These are phyloP conservation scores for Grifola frondosa DNA, from an alignment of 1,284 basidiomycete species.

Conservation along the genomic window DNA sequence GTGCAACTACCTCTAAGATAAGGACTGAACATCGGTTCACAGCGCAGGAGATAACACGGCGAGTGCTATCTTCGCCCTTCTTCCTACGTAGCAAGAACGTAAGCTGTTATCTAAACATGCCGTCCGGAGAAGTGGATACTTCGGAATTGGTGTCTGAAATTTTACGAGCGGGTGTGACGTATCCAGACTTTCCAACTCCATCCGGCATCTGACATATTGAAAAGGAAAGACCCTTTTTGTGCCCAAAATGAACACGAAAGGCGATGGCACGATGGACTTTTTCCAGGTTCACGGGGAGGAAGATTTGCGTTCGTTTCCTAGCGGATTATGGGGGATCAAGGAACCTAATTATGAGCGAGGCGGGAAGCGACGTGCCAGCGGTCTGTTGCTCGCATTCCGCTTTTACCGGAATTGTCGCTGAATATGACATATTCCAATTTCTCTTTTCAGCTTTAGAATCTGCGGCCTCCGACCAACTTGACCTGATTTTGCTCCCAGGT, in stretches of 20 bases:
- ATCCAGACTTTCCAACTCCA: not conserved
- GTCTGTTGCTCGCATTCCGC: constrained; percentile 37
- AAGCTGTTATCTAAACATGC: constrained; percentile 81
- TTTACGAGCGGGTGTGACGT: constrained; percentile 43
- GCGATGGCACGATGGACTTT: constrained; percentile 61
- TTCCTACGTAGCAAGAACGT: constrained; percentile 51
- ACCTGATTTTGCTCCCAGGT: constrained; percentile 74
- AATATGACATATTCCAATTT: not conserved
- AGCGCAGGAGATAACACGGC: constrained; percentile 56
- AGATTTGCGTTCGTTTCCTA: constrained; percentile 57
- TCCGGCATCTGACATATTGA: constrained; percentile 1
- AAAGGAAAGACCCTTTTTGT: constrained; percentile 68
- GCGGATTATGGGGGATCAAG: constrained; percentile 71
- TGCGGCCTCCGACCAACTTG: constrained; percentile 39
- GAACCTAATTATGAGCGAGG: constrained; percentile 56
- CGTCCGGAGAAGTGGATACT: constrained; percentile 66
- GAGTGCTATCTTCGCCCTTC: constrained; percentile 47
- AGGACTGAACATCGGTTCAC: constrained; percentile 7
- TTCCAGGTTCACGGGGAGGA: constrained; percentile 55
- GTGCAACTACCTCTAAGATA: constrained; percentile 5
- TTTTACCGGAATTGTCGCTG: constrained; percentile 6
- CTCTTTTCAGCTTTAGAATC: not conserved
- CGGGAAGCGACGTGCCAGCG: constrained; percentile 44
- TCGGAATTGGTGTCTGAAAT: constrained; percentile 46
- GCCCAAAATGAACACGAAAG: constrained; percentile 55